A percentile compares a stretch with the other conserved stretches of the same genome.
Conservation (phyloP, 1,284 basidiomycete genomes). For the Leccinum griseonigrum region DNA sequence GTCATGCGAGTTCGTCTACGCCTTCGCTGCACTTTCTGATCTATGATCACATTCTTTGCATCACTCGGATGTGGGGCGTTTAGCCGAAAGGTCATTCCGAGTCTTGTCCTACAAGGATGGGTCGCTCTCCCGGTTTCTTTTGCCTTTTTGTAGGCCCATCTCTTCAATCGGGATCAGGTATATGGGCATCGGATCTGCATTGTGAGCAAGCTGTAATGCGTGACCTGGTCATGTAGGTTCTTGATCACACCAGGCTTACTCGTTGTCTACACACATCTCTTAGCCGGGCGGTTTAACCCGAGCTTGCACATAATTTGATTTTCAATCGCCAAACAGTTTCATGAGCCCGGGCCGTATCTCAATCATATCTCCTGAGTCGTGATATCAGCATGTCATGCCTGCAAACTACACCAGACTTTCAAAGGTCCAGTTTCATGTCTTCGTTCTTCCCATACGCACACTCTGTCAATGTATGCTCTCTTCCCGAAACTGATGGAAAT, state of each 20-base stretch:
- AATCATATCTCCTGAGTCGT: too few relatives aligned
- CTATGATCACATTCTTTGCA: conserved; percentile 10
- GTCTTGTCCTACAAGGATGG: conserved; percentile 2
- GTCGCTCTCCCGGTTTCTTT: conserved; percentile 10
- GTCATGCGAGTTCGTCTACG: background rate
- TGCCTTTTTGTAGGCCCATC: conserved; percentile 3
- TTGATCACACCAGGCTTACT: background rate
- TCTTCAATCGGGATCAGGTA: conserved; percentile 8
- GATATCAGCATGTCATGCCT: background rate
- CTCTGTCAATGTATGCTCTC: conserved; percentile 12
- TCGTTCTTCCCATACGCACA: conserved; percentile 5
- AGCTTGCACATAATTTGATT: background rate
- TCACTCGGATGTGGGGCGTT: conserved; percentile 8
- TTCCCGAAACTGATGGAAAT: background rate
- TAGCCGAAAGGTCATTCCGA: background rate
- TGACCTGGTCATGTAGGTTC: background rate
- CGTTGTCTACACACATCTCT: background rate
- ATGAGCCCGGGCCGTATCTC: conserved; percentile 1
- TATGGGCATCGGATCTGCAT: background rate
- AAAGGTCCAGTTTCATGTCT: conserved; percentile 2
- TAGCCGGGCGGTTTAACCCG: too few relatives aligned
- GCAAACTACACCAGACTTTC: background rate
- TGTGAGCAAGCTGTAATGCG: background rate
- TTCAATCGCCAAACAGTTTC: background rate
- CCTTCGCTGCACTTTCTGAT: conserved; percentile 1